Evolutionary conservation across 345 rosid genomes (phyloP), one percentile per base, ranked within the genome.

Genomic region (Mallotus nudiflorus): DNA sequence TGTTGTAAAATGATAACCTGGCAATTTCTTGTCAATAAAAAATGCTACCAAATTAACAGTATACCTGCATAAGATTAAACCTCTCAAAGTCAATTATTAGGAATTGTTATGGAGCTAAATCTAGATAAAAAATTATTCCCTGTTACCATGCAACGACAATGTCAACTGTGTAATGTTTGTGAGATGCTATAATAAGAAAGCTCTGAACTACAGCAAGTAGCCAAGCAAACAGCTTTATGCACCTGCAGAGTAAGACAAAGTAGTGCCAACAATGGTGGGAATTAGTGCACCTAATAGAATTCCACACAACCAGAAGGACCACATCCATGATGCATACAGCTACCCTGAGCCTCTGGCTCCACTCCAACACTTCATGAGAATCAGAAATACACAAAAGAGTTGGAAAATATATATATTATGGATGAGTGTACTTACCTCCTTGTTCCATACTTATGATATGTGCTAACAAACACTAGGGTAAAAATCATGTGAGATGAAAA

Each of bases 401-500:
- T 16, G n/a, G n/a, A n/a, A n/a, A n/a, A n/a, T n/a, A n/a, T n/a
- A n/a, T n/a, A n/a, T n/a, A n/a, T n/a, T n/a, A 35, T 42, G 64
- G 72, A 57, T 8, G 29, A 56, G 11, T 44, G 42, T 3, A 59
- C 72, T 65, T 89, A 95, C 99, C 99, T 92, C 69, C 71, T 73
- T 42, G 98, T 79, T 69, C 99, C 99, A 77, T 96, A 92, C 77
- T 85, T 92, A 76, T 96, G 97, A 78, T 90, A 92, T 2, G 96
- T 88, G 56, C 75, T 90, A 69, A 96, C 96, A 76, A 96, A 96
- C 49, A 92, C 95, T 22, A 96, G 81, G 20, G 99, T 87, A 72
- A 96, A 96, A 68, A 96, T 96, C 98, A 92, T 96, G 80, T 96
- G 98, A 7, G 97, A 96, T 53, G 99, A 96, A 79, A 96, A 96